Evolutionary conservation across 176 grass and related monocot genomes (phyloP), one percentile per base, ranked within the genome.

Genomic region (sorghum (Sorghum bicolor)): DNA sequence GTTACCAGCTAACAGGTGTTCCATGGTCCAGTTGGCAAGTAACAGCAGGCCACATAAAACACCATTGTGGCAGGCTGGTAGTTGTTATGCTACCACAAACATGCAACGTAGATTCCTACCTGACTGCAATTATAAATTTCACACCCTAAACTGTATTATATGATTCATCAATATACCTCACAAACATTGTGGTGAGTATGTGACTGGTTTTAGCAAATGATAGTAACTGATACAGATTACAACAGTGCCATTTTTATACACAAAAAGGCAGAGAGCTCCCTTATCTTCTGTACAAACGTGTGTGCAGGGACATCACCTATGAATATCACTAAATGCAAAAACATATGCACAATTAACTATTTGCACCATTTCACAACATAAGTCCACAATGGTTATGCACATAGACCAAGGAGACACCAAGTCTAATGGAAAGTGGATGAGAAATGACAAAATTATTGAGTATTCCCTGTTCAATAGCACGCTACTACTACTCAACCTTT

Each of bases 271-370:
- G 6, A 65, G 29, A 30, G 60, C 28, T 38, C 68, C 11, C 38
- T 25, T 70, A 61, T 69, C 48, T 82, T 75, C 12, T 60, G 61
- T 77, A 34, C 53, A 64, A 68, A 62, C 48, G 58, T 22, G 11
- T n/a, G 19, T 20, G 36, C 43, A 65, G 68, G 10, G 80, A 74
- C 67, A 39, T 74, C 36, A 40, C 19, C 67, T 20, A 72, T 9
- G 20, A 30, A 52, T 64, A 63, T 64, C 10, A 79, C n/a, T 22
- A 58, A 68, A 25, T 87, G 24, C 30, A 67, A 67, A 70, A 14
- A 80, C 34, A 86, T 25, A 53, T 53, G 76, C 20, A 79, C 58
- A 87, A 67, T 57, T 67, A 82, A 66, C 36, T 29, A 61, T 48
- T 44, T 29, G 0, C 4, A 53, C 29, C 16, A 31, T 32, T 32